Evolutionary conservation across 331 rosid genomes (phyloP).

Genomic region (Dryas integrifolia): DNA sequence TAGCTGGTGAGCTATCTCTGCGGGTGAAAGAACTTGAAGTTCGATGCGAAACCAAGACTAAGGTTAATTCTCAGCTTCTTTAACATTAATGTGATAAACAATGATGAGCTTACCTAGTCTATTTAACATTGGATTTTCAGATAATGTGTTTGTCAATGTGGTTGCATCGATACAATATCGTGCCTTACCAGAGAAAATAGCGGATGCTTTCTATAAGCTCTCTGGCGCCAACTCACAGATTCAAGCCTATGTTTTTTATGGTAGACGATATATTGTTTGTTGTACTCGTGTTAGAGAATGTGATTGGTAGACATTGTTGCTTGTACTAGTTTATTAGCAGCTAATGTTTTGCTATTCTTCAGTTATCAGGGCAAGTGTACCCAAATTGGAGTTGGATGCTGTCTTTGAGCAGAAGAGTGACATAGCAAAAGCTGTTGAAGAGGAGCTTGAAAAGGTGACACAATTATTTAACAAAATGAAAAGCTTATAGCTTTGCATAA

Average conservation of each 20-base stretch:
- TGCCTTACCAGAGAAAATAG: slow-evolving; percentile 58
- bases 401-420: slow-evolving; percentile 77
- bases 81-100: not conserved
- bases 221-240: slow-evolving; percentile 69
- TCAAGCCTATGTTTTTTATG: slow-evolving; percentile 79
- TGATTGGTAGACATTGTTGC: slow-evolving; percentile 15
- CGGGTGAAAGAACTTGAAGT: slow-evolving; percentile 82
- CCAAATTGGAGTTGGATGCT: slow-evolving; percentile 70
- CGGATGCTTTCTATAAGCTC: slow-evolving; percentile 80
- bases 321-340: not conserved
- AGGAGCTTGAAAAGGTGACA: slow-evolving; percentile 66
- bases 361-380: slow-evolving; percentile 78
- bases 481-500: not conserved
- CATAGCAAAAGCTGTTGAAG: slow-evolving; percentile 66
- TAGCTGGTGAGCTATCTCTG: slow-evolving; percentile 59
- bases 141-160: slow-evolving; percentile 68
- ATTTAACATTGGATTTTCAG: slow-evolving; percentile 21
- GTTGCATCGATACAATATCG: slow-evolving; percentile 76
- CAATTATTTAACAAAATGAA: not conserved
- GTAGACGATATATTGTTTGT: slow-evolving; percentile 13
- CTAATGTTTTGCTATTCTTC: slow-evolving; percentile 29
- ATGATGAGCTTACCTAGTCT: too few species aligned
- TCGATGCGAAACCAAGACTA: slow-evolving; percentile 70
- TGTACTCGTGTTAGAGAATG: not conserved
- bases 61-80: slow-evolving; percentile 43